These are phyloP conservation scores for Naganishia sp. DNA, from an alignment of 1,284 basidiomycete species.

Conservation along the genomic window DNA sequence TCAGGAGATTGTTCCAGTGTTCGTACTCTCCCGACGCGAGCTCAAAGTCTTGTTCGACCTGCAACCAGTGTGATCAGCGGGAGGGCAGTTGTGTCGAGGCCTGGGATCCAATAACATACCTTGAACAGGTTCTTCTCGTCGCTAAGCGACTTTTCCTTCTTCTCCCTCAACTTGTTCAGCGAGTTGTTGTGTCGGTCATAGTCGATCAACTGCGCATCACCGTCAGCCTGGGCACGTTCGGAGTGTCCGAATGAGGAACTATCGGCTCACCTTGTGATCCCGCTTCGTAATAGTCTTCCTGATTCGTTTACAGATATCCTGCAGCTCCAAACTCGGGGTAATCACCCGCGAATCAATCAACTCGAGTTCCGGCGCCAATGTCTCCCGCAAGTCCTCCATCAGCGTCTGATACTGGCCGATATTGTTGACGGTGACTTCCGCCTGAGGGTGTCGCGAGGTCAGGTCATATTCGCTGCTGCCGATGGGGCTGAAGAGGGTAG, in stretches of 20 bases:
- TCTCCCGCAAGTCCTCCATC: constrained; percentile 78
- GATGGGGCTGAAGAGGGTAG: constrained; percentile 76
- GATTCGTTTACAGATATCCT: constrained; percentile 81
- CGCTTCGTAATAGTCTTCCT: constrained; percentile 94
- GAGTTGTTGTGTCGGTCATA: constrained; percentile 97
- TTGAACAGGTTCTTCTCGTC: constrained; percentile 96
- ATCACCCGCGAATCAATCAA: constrained; percentile 86
- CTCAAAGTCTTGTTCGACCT: constrained; percentile 99
- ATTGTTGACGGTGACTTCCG: constrained; percentile 75
- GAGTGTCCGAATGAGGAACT: not conserved
- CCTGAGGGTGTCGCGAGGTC: constrained; percentile 72
- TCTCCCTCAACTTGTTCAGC: constrained; percentile 89
- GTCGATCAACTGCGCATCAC: constrained; percentile 70
- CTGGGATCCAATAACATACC: constrained; percentile 55
- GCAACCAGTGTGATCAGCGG: constrained; percentile 36
- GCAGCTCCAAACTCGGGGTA: constrained; percentile 84
- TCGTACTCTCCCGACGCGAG: constrained; percentile 93
- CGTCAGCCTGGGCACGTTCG: not conserved
- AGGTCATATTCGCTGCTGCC: constrained; percentile 75
- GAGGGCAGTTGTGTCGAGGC: not conserved
- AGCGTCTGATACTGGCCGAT: constrained; percentile 69
- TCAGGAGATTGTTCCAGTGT: constrained; percentile 88
- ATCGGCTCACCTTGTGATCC: constrained; percentile 78
- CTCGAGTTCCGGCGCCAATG: constrained; percentile 88
- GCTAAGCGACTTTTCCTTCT: constrained; percentile 90